phyloP scores from a whole-genome alignment of 2,329 filamentous ascomycete genomes.

The Didymella keratinophila region DNA sequence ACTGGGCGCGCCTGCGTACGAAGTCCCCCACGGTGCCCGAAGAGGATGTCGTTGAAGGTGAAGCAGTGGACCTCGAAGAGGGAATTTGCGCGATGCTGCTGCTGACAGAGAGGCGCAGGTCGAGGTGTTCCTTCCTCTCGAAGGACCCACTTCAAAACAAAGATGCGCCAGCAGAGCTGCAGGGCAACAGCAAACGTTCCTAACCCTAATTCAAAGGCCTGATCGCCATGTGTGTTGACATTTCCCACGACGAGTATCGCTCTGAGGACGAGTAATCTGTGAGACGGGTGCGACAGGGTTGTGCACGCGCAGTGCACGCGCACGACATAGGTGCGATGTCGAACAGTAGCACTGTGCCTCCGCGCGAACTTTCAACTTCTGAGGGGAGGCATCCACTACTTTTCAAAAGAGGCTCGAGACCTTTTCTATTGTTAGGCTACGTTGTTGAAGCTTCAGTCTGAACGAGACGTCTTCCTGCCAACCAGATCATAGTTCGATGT shows the following conservation, averaged over 20 bases:
- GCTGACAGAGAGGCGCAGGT: background rate
- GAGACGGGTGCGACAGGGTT: background rate
- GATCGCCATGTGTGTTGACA: background rate
- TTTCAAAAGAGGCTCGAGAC: background rate
- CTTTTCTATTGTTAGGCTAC: background rate
- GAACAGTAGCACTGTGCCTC: background rate
- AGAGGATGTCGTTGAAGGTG: background rate
- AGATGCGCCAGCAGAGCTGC: background rate
- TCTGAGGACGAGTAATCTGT: background rate
- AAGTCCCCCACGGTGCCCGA: background rate
- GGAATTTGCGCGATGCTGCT: background rate
- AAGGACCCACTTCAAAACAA: background rate
- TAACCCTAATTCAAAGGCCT: background rate
- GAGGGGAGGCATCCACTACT: no score
- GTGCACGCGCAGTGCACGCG: background rate
- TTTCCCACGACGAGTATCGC: background rate
- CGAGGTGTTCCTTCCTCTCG: background rate
- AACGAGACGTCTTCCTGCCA: no score
- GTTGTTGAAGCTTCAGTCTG: background rate
- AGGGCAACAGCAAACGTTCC: background rate
- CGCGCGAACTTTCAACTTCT: background rate
- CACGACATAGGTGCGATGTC: background rate
- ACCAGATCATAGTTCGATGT: no score
- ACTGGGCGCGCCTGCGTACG: background rate
- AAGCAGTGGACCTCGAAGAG: background rate